Evolutionary conservation across 441 rosid species (phyloP), one percentile per base, ranked within the genome.

Genomic region (Brassica hybrid): DNA sequence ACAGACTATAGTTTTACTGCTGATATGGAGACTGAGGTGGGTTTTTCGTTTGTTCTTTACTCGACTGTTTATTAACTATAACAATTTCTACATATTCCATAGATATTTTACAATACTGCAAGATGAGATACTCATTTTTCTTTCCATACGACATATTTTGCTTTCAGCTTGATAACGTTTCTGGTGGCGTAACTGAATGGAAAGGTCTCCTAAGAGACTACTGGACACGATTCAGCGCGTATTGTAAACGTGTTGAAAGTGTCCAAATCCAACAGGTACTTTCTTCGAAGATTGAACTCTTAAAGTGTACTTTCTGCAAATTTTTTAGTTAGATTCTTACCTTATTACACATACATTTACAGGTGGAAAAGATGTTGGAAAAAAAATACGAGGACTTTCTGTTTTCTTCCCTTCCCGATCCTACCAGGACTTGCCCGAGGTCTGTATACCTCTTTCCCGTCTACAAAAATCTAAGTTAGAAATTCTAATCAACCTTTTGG

Each of bases 281-380:
- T 79, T 84, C 58, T 61, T 65, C 71, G 58, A 65, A 71, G 43
- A 70, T 72, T 52, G 21, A 76, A 45, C 67, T 21, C 65, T 68
- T 65, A 38, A 25, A 69, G 68, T 72, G 65, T 72, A 66, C 75
- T 62, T 52, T 52, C 57, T 56, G 19, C 9, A 58, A 0, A 19
- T 30, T 34, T 17, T 16, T 50, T 14, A 6, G 16, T 63, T 73
- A 8, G 23, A 65, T 65, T 54, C 48, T 61, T 36, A 73, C 36
- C 30, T 54, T 34, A 13, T 36, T 41, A 41, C 30, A 27, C 43
- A 59, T 74, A 76, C 78, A 50, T 68, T 70, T 80, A n/a, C 88
- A 96, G 99, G 98, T 96, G 86, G 99, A 96, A 85, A 92, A 90
- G 85, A 90, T 96, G 98, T 75, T 96, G 83, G 99, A 91, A 87